phyloP scores from a whole-genome alignment of 371 early-diverging fungal genomes.

The Mucor saturninus region DNA sequence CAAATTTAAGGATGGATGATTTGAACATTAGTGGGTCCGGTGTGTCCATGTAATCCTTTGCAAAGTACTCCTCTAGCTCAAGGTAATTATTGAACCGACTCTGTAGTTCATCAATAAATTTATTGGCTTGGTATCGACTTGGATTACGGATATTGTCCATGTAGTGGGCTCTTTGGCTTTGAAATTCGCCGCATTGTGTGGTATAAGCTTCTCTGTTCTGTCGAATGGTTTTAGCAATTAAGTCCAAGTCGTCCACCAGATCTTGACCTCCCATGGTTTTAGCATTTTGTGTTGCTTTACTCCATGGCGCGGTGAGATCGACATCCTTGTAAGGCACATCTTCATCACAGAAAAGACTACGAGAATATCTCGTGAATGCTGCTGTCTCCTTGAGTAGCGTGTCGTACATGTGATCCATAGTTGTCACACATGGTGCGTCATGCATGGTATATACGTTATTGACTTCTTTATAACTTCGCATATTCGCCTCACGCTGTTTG shows the following conservation, averaged over 20 bases:
- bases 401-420: slow-evolving; percentile 46
- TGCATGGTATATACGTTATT: slow-evolving; percentile 25
- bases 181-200: slow-evolving; percentile 16
- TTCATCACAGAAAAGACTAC: slow-evolving; percentile 36
- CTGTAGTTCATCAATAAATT: slow-evolving; percentile 8
- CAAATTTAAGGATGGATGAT: slow-evolving; percentile 20
- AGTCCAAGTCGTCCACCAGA: slow-evolving; percentile 28
- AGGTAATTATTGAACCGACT: slow-evolving; percentile 29
- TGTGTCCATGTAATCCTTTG: slow-evolving; percentile 23
- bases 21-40: slow-evolving; percentile 15
- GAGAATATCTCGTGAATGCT: slow-evolving; percentile 34
- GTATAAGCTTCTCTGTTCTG: slow-evolving; percentile 16
- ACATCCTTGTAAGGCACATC: slow-evolving; percentile 32
- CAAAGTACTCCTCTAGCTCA: slow-evolving; percentile 44
- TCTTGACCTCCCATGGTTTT: slow-evolving; percentile 15
- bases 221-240: slow-evolving; percentile 20
- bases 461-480: slow-evolving; percentile 24
- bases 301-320: slow-evolving; percentile 36
- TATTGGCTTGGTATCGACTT: neutral
- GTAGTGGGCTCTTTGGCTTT: slow-evolving; percentile 13
- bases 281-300: slow-evolving; percentile 24
- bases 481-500: slow-evolving; percentile 31
- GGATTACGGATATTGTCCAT: slow-evolving; percentile 34
- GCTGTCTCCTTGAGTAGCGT: slow-evolving; percentile 36
- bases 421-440: slow-evolving; percentile 24